phyloP scores from a whole-genome alignment of 1,284 basidiomycete genomes.

The Cryptococcus sp. region DNA sequence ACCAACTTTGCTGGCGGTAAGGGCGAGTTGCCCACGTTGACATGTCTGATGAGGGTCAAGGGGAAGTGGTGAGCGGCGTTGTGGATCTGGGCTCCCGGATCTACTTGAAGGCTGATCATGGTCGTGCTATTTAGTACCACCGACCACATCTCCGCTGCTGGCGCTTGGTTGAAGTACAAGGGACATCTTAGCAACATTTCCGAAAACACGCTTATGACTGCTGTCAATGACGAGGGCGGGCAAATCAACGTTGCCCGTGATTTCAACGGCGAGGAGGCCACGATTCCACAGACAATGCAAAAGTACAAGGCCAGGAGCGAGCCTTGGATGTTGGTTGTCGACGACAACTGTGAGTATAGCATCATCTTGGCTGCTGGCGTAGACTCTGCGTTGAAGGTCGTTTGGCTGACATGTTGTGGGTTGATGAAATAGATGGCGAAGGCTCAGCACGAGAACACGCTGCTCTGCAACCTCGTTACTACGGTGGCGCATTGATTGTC shows the following conservation, averaged over 20 bases:
- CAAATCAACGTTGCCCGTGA: slow-evolving; percentile 88
- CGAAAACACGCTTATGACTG: slow-evolving; percentile 87
- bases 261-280: slow-evolving; percentile 63
- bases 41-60: slow-evolving; percentile 83
- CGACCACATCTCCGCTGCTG: slow-evolving; percentile 94
- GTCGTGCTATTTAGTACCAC: slow-evolving; percentile 63
- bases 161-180: slow-evolving; percentile 96
- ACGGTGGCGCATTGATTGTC: slow-evolving; percentile 80
- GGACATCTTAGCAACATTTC: slow-evolving; percentile 93
- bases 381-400: not conserved
- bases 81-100: not conserved
- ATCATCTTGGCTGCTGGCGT: not conserved
- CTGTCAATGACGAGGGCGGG: slow-evolving; percentile 88
- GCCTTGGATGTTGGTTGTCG: slow-evolving; percentile 93
- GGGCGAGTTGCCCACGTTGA: slow-evolving; percentile 77
- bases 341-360: slow-evolving; percentile 69
- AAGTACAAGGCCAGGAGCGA: slow-evolving; percentile 75
- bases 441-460: slow-evolving; percentile 87
- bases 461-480: slow-evolving; percentile 93
- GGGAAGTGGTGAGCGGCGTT: slow-evolving; percentile 71
- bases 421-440: slow-evolving; percentile 70
- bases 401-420: too few relatives aligned
- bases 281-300: slow-evolving; percentile 87
- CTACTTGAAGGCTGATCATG: not conserved
- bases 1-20: slow-evolving; percentile 71